A percentile compares a stretch with the other conserved stretches of the same genome.
Evolutionary conservation across 2,329 filamentous ascomycete species (phyloP).

Genomic region (Clarireedia sp.): DNA sequence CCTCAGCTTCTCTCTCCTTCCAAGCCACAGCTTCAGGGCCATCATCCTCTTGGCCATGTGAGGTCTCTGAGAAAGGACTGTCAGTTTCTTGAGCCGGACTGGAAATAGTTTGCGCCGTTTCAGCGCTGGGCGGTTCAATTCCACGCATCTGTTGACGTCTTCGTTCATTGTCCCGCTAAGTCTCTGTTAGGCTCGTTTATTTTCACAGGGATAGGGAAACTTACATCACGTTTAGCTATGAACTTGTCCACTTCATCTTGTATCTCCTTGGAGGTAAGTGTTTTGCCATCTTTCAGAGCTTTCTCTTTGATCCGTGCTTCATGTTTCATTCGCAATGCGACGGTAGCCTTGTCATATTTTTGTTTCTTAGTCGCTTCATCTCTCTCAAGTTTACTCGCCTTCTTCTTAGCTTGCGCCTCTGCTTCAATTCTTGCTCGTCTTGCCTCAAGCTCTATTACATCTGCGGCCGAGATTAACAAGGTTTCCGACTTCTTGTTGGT

Average conservation of each 20-base stretch:
- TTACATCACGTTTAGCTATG: slow-evolving; percentile 11
- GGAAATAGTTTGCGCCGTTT: neutral
- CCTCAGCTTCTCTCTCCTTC: neutral
- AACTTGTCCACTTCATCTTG: neutral
- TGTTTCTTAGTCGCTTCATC: neutral
- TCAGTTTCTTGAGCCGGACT: neutral
- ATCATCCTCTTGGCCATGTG: neutral
- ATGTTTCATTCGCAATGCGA: neutral
- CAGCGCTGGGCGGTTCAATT: neutral
- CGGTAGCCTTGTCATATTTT: neutral
- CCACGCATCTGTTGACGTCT: neutral
- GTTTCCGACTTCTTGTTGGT: neutral
- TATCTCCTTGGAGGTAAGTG: neutral
- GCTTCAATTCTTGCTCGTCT: neutral
- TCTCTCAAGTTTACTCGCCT: neutral
- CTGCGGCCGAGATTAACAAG: neutral
- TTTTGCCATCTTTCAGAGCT: neutral
- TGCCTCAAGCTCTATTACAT: neutral
- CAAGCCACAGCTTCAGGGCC: neutral
- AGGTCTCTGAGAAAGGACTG: neutral
- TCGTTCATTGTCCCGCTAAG: neutral
- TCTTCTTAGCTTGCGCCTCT: neutral
- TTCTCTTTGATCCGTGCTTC: neutral
- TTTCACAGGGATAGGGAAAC: neutral
- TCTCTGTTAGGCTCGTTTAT: neutral